Evolutionary conservation across 2,329 filamentous ascomycete genomes (phyloP), one percentile per base, ranked within the genome.

Genomic region (Huntiella omanensis): DNA sequence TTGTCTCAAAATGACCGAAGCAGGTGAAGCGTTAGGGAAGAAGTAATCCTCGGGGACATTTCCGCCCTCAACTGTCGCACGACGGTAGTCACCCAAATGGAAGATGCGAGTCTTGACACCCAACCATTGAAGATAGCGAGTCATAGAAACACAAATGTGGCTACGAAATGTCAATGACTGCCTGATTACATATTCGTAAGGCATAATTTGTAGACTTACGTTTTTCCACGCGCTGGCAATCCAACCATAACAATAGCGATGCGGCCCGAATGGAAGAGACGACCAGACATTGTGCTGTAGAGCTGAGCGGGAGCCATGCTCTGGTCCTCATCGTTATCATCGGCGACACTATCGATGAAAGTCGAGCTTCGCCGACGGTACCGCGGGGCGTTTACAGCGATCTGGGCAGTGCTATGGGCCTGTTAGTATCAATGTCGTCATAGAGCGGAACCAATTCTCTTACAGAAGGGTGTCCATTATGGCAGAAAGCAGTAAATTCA

Each of bases 61-160:
- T 48, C 80, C 80, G 11, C 79, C 84, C 37, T 78, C 75, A 52
- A 96, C 77, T 12, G 88, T 93, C 32, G 86, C 87, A 59, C 91
- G 77, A 53, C 91, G 81, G 61, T 98, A 98, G 63, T 98, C 91
- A 49, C 92, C 91, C 12, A 98, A 69, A 59, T 98, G 91, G 60
- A 98, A 98, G 55, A 96, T 92, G 54, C 88, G 81, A 33, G 91
- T 96, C 67, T 98, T 98, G 50, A 98, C 91, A 52, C 91, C 91
- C 35, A 98, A 73, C 91, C 91, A 98, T 62, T 87, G 77, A 39
- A 98, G 70, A 64, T 98, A 98, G 40, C 91, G 80, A 40, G 88
- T 86, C 57, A 98, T 71, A 5, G 91, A 94, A 45, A 98, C 91
- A 49, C 87, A 95, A 45, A 94, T 92, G 57, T 98, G 91, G 15